Conservation (phyloP, 2,329 filamentous ascomycete genomes). For the Fusarium tjaetaba region DNA sequence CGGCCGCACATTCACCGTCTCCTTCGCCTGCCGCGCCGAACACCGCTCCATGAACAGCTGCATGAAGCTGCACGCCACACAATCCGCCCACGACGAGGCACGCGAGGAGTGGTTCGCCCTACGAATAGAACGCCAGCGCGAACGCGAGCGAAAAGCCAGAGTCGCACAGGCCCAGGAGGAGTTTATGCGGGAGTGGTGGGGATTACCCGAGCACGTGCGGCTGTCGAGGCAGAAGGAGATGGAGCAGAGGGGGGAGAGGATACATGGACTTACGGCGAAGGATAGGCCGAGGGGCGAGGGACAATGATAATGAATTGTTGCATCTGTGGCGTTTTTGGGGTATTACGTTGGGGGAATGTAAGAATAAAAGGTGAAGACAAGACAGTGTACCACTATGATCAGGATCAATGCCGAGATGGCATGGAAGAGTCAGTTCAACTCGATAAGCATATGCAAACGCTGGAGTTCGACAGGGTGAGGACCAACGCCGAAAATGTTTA, state of each 20-base stretch:
- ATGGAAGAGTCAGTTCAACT: neutral
- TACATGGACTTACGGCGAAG: slow-evolving; percentile 62
- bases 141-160: slow-evolving; percentile 71
- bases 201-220: slow-evolving; percentile 66
- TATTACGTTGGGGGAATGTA: slow-evolving; percentile 33
- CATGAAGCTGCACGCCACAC: slow-evolving; percentile 88
- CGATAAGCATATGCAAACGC: neutral
- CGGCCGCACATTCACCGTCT: slow-evolving; percentile 85
- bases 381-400: slow-evolving; percentile 1
- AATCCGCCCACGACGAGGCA: slow-evolving; percentile 85
- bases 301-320: slow-evolving; percentile 23
- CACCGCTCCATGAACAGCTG: slow-evolving; percentile 91
- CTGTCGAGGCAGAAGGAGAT: slow-evolving; percentile 61
- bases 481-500: neutral
- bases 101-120: slow-evolving; percentile 92
- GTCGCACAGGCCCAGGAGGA: slow-evolving; percentile 71
- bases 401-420: neutral
- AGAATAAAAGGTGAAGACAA: slow-evolving; percentile 24
- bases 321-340: slow-evolving; percentile 40
- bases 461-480: neutral
- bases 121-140: slow-evolving; percentile 74
- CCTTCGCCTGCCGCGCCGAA: slow-evolving; percentile 84
- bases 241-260: slow-evolving; percentile 59
- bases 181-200: slow-evolving; percentile 75
- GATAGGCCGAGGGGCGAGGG: slow-evolving; percentile 35